These are phyloP conservation scores for Exophiala sp. DNA, from an alignment of 2,329 filamentous ascomycete species.

Conservation along the genomic window DNA sequence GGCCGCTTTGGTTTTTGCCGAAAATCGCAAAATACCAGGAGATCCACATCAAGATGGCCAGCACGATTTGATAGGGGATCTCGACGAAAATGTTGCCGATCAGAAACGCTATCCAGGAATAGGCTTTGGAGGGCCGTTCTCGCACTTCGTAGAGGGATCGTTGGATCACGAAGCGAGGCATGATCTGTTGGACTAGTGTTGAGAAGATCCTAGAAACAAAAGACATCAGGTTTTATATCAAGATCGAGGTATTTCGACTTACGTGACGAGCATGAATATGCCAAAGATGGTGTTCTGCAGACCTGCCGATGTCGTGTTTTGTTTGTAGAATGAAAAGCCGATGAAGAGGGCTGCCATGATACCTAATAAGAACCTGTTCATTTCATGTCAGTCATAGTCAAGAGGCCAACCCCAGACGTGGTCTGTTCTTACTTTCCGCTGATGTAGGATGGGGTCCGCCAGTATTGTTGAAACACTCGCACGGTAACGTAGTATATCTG, in stretches of 20 bases:
- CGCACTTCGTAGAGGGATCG: constrained; percentile 62
- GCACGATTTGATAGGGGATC: constrained; percentile 63
- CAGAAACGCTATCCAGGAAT: constrained; percentile 66
- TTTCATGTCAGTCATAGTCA: constrained; percentile 35
- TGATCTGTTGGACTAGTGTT: constrained; percentile 41
- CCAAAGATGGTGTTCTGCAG: constrained; percentile 72
- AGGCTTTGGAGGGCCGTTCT: constrained; percentile 66
- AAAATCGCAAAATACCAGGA: constrained; percentile 70
- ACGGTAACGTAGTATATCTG: constrained; percentile 63
- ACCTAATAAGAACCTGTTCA: constrained; percentile 47
- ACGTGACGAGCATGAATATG: constrained; percentile 57
- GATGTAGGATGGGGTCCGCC: constrained; percentile 68
- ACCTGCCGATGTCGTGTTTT: constrained; percentile 57
- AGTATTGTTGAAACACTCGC: constrained; percentile 84
- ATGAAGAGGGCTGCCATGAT: constrained; percentile 47
- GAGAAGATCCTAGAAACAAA: constrained; percentile 47
- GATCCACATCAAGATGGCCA: constrained; percentile 60
- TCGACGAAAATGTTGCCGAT: constrained; percentile 64
- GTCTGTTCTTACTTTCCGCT: constrained; percentile 48
- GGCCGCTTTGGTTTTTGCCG: constrained; percentile 52
- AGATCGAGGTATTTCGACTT: constrained; percentile 1
- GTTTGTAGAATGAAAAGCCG: constrained; percentile 59
- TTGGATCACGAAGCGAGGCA: constrained; percentile 62
- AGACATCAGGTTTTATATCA: background rate
- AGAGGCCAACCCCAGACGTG: too few relatives aligned